Evolutionary conservation across 257 asterid genomes (phyloP).

Genomic region (Gynochthodes officinalis): DNA sequence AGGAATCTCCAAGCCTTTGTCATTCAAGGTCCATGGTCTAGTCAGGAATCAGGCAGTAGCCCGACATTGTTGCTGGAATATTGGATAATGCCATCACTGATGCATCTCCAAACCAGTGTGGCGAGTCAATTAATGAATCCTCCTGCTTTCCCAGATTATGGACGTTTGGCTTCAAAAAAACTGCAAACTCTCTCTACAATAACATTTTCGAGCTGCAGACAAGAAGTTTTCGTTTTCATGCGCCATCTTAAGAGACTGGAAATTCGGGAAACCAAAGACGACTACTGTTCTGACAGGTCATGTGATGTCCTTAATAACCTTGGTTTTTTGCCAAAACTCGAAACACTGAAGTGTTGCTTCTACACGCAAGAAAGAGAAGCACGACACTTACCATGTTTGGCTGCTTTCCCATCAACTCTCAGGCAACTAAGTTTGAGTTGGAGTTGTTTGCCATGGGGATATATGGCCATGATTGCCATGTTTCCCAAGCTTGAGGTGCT

Average conservation of each 20-base stretch:
- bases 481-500: slow-evolving; percentile 17
- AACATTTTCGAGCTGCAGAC: slow-evolving; percentile 21
- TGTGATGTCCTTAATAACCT: no score
- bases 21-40: slow-evolving; percentile 20
- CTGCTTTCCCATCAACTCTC: neutral
- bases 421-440: neutral
- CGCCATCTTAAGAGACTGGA: slow-evolving; percentile 32
- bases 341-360: neutral
- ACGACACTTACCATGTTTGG: neutral
- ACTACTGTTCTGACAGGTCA: no score
- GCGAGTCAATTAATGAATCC: slow-evolving; percentile 14
- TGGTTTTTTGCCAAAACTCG: no score
- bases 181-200: slow-evolving; percentile 25
- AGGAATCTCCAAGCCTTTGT: slow-evolving; percentile 35
- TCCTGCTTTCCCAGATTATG: neutral
- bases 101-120: slow-evolving; percentile 28
- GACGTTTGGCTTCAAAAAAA: neutral
- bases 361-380: neutral
- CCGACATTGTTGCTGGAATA: slow-evolving; percentile 17
- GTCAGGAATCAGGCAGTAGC: neutral
- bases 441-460: slow-evolving; percentile 11
- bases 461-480: neutral
- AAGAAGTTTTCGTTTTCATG: slow-evolving; percentile 16
- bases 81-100: slow-evolving; percentile 23
- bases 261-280: slow-evolving; percentile 17